phyloP scores from a whole-genome alignment of 305 asterid species.

The Andrographis paniculata region DNA sequence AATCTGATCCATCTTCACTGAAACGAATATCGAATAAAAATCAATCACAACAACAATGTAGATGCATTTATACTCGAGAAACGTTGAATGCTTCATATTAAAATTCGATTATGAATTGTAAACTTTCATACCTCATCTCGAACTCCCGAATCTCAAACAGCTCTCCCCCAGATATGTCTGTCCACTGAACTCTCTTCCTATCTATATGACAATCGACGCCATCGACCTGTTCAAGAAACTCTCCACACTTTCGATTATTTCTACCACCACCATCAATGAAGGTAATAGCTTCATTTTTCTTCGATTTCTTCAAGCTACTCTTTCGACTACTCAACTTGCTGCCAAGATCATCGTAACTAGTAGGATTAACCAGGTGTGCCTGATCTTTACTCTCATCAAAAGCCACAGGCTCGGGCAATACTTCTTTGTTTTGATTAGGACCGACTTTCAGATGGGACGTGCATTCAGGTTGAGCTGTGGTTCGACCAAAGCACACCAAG shows the following conservation, averaged over 20 bases:
- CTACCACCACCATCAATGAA: slow-evolving; percentile 22
- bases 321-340: slow-evolving; percentile 32
- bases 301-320: slow-evolving; percentile 75
- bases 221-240: slow-evolving; percentile 23
- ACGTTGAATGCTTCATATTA: no score
- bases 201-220: slow-evolving; percentile 30
- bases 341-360: slow-evolving; percentile 20
- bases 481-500: slow-evolving; percentile 69
- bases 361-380: slow-evolving; percentile 21
- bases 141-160: slow-evolving; percentile 74
- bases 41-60: no score
- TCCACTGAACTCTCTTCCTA: slow-evolving; percentile 80
- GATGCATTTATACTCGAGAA: neutral
- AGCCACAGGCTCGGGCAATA: slow-evolving; percentile 27
- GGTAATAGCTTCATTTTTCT: slow-evolving; percentile 20
- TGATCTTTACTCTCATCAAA: slow-evolving; percentile 34
- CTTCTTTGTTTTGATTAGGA: slow-evolving; percentile 50
- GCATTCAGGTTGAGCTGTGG: slow-evolving; percentile 58
- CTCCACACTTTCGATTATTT: slow-evolving; percentile 20
- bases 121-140: slow-evolving; percentile 62
- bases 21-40: no score
- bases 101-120: slow-evolving; percentile 5
- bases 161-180: slow-evolving; percentile 67
- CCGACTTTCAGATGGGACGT: slow-evolving; percentile 63
- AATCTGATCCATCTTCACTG: slow-evolving; percentile 54